These are phyloP conservation scores for Cladosporium sp. DNA, from an alignment of 2,329 filamentous ascomycete species.

Conservation along the genomic window DNA sequence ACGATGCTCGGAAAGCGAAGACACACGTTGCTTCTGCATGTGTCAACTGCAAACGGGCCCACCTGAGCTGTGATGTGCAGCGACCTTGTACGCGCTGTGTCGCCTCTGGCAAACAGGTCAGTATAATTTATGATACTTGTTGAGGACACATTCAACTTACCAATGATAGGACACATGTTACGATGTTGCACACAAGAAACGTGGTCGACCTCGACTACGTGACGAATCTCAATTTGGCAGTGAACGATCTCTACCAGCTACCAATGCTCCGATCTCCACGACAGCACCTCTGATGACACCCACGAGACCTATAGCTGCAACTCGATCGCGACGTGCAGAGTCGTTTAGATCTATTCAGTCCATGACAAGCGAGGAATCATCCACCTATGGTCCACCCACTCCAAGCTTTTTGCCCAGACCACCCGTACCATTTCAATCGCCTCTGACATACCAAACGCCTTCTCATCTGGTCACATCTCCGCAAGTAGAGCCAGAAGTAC, in stretches of 20 bases:
- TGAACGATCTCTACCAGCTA: conserved; percentile 15
- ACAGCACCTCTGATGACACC: conserved; percentile 6
- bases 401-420: conserved; percentile 18
- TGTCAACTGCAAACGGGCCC: conserved; percentile 79
- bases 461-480: not conserved
- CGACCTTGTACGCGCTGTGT: conserved; percentile 74
- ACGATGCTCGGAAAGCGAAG: conserved; percentile 27
- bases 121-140: conserved; percentile 18
- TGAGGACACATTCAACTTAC: conserved; percentile 4
- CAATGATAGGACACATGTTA: conserved; percentile 65
- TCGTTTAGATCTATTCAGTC: conserved; percentile 32
- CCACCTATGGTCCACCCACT: conserved; percentile 18
- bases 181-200: conserved; percentile 82
- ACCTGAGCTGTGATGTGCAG: conserved; percentile 65
- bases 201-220: conserved; percentile 70
- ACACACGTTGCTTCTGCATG: conserved; percentile 81
- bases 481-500: conserved; percentile 18
- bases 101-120: conserved; percentile 66
- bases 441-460: conserved; percentile 5
- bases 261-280: not conserved
- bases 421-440: conserved; percentile 3
- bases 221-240: conserved; percentile 50
- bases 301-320: conserved; percentile 23
- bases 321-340: conserved; percentile 27
- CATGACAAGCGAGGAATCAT: conserved; percentile 27